These are phyloP conservation scores for Podospora comata DNA, from an alignment of 495 filamentous ascomycete genomes.

Conservation along the genomic window DNA sequence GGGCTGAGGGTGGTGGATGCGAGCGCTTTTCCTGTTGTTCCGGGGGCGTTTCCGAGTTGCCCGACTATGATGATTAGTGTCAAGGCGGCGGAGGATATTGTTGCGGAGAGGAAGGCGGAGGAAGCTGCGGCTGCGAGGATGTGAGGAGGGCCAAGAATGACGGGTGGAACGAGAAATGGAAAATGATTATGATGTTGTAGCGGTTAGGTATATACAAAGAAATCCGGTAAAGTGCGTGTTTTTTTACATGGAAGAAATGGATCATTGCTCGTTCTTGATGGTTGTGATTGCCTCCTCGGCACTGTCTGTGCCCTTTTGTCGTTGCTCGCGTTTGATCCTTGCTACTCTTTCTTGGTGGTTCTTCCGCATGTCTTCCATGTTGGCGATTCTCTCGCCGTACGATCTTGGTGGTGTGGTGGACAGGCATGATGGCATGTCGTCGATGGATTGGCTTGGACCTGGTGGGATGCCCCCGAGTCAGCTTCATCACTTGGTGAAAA, in stretches of 20 bases:
- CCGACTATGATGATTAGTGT: constrained; percentile 62
- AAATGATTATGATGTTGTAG: not conserved
- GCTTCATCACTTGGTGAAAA: not conserved
- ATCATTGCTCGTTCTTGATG: not conserved
- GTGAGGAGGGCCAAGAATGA: not conserved
- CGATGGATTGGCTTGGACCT: not conserved
- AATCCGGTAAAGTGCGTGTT: not conserved
- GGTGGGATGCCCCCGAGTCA: not conserved
- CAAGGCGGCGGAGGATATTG: constrained; percentile 61
- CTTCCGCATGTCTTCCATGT: not conserved
- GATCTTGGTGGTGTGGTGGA: not conserved
- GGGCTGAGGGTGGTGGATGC: constrained; percentile 57
- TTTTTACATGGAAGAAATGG: not conserved
- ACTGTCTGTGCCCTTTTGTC: not conserved
- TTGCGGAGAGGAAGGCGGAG: constrained; percentile 46
- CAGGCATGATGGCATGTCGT: not conserved
- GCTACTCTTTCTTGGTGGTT: not conserved
- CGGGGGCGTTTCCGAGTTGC: constrained; percentile 57
- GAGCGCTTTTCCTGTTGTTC: constrained; percentile 50
- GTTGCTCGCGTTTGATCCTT: not conserved
- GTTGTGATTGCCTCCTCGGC: not conserved
- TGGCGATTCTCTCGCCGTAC: not conserved
- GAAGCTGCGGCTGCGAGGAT: not conserved
- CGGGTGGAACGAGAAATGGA: not conserved
- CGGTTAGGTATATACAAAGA: not conserved